Percentiles rank a stretch among this genome's conserved stretches.
phyloP scores from a whole-genome alignment of 73 alveolate genomes.

The Tetrahymena malaccensis region DNA sequence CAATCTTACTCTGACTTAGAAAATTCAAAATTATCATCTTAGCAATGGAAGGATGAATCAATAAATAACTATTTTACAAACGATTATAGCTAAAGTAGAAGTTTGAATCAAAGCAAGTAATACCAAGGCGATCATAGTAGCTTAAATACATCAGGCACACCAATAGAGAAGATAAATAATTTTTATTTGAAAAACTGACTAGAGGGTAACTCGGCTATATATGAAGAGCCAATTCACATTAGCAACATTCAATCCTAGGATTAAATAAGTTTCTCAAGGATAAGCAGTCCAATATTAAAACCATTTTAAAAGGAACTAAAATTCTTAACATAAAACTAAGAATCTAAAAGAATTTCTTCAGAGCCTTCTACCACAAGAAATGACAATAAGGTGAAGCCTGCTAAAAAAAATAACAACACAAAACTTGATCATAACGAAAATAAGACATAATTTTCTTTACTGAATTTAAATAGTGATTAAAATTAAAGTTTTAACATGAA shows the following conservation, averaged over 20 bases:
- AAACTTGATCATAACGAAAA: background rate
- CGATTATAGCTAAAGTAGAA: background rate
- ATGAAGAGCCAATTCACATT: background rate
- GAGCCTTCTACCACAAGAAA: background rate
- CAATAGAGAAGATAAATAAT: background rate
- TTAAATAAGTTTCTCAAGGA: background rate
- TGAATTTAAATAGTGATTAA: background rate
- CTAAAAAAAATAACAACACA: background rate
- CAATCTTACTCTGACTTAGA: background rate
- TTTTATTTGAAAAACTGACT: background rate
- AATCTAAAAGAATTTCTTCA: background rate
- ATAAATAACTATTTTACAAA: background rate
- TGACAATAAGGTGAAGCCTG: background rate
- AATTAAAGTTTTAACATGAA: background rate
- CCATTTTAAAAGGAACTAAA: background rate
- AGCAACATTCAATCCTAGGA: background rate
- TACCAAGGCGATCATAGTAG: background rate
- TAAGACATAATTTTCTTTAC: background rate
- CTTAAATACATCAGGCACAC: background rate
- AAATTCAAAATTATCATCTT: background rate
- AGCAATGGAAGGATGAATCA: background rate
- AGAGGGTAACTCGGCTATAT: background rate
- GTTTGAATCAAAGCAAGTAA: background rate
- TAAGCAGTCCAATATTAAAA: background rate
- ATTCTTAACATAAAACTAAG: background rate